Base-by-base conservation (phyloP, 148 eudicot species). In the Cornus florida region DNA sequence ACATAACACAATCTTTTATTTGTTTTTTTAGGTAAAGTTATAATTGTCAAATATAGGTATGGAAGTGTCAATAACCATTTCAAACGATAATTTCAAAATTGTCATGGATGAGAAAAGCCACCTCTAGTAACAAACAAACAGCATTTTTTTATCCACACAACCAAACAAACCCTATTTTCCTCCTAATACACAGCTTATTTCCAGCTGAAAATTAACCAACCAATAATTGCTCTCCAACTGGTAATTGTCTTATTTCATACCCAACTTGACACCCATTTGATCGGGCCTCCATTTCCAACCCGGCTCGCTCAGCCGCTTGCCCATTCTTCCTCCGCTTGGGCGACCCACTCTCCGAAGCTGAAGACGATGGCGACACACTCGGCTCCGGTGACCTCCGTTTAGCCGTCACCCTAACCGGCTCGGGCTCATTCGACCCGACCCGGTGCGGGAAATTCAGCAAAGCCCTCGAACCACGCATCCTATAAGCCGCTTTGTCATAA, bases 391-490 rank as follows among this genome's bases (percentile, higher is more conserved):
- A 83, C 81, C 88, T 79, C 73, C 84, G 82, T 80, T 87, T 87
- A 17, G 85, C 80, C 32, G 89, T 89, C 20, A 89, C 74, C 53
- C 92, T 74, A 46, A 89, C 89, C 75, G 92, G 92, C 33, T 87
- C 92, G 10, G 92, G 92, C 81, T 87, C 89, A 64, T 83, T 71
- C 69, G 74, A 80, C 10, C 90, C 92, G 6, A 83, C 78, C 28
- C 82, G 56, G 66, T 89, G 89, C 11, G 92, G 92, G 11, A 89
- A 89, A 73, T 89, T 89, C 73, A 89, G 72, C 72, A 86, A 62
- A 20, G 92, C 92, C 75, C 83, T 77, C 0, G 92, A 81, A 39
- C 92, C 92, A 14, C 92, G 85, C 88, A 89, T 89, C 77, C 88
- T 77, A 28, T 83, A 89, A 43, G 92, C 92, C 60, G 92, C 92